Evolutionary conservation across 805 yeast genomes (phyloP).

Genomic region (Brettanomyces custersianus): DNA sequence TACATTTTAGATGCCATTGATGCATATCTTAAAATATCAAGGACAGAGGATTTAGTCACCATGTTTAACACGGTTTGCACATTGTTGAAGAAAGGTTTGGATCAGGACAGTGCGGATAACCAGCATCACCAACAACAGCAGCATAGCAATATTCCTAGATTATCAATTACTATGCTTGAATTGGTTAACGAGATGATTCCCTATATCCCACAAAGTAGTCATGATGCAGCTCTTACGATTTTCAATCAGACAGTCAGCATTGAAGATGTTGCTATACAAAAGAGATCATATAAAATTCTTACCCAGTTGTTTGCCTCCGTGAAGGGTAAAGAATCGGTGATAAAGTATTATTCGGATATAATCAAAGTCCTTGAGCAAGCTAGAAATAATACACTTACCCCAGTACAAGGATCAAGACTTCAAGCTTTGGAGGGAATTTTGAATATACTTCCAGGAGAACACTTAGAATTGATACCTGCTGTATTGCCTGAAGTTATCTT

Average conservation of each 20-base stretch:
- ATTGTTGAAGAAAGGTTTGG: slow-evolving; percentile 65
- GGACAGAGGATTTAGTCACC: slow-evolving; percentile 53
- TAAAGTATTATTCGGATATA: slow-evolving; percentile 45
- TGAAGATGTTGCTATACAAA: slow-evolving; percentile 65
- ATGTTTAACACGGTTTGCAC: slow-evolving; percentile 85
- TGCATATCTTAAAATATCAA: slow-evolving; percentile 62
- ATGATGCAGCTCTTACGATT: slow-evolving; percentile 68
- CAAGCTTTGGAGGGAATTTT: slow-evolving; percentile 55
- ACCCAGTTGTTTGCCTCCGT: slow-evolving; percentile 63
- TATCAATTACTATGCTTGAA: slow-evolving; percentile 85
- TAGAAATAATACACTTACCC: slow-evolving; percentile 48
- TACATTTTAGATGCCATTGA: slow-evolving; percentile 83
- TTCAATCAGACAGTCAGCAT: slow-evolving; percentile 58
- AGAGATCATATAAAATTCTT: slow-evolving; percentile 79
- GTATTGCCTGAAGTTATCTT: slow-evolving; percentile 81
- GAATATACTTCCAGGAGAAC: slow-evolving; percentile 51
- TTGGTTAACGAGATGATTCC: slow-evolving; percentile 80
- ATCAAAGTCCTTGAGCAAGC: slow-evolving; percentile 51
- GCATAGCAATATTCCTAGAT: slow-evolving; percentile 33
- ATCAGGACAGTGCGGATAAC: slow-evolving; percentile 36
- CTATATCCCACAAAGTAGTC: slow-evolving; percentile 63
- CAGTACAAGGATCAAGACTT: slow-evolving; percentile 78
- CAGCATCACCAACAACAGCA: slow-evolving; percentile 26
- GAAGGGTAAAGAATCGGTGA: slow-evolving; percentile 46
- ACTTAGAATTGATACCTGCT: slow-evolving; percentile 71